Conservation (phyloP, 345 rosid species). For the Gossypium herbaceum region DNA sequence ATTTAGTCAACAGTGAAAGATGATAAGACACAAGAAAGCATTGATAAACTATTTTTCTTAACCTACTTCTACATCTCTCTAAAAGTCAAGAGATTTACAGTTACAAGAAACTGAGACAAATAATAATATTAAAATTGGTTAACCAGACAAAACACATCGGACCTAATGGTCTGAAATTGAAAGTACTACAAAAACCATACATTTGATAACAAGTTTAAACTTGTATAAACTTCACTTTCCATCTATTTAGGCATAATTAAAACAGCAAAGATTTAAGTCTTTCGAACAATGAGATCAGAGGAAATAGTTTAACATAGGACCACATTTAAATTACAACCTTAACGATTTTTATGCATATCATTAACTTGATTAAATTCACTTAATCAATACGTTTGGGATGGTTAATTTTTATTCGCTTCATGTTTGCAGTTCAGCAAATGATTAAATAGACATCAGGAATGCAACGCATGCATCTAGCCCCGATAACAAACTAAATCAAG, state of each 20-base stretch:
- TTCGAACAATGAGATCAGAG: not conserved
- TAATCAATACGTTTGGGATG: not conserved
- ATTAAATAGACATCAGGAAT: constrained; percentile 2
- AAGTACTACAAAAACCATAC: not conserved
- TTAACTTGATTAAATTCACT: not conserved
- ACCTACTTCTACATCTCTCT: not conserved
- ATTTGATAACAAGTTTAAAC: not conserved
- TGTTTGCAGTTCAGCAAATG: not conserved
- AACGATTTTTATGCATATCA: not conserved
- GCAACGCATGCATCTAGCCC: not conserved
- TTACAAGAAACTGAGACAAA: not conserved
- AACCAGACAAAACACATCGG: not conserved
- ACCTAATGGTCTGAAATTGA: not conserved
- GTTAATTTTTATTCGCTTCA: not conserved
- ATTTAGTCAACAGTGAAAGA: not conserved
- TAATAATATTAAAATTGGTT: not conserved
- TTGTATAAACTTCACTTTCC: not conserved
- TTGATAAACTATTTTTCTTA: not conserved
- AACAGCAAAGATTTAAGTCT: not conserved
- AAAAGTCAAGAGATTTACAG: not conserved
- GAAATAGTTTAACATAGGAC: not conserved
- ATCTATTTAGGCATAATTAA: not conserved
- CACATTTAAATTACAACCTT: not conserved
- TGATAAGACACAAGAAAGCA: not conserved
- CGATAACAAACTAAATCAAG: not conserved